Conservation (phyloP, 2,329 filamentous ascomycete genomes). For the Fusarium neocosmosporiellum region DNA sequence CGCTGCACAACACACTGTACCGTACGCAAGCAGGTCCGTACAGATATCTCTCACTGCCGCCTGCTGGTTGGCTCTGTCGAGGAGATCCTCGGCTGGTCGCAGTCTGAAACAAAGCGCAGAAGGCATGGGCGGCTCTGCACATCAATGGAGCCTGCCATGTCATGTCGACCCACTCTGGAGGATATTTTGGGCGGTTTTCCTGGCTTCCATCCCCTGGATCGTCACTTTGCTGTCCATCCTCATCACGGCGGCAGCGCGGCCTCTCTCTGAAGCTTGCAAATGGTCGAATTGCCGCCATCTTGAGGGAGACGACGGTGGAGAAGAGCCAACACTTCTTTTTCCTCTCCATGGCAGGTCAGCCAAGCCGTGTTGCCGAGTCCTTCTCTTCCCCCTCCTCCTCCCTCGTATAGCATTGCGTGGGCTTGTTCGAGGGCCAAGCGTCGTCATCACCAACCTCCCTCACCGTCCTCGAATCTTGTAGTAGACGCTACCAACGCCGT, state of each 20-base stretch:
- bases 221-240: constrained; percentile 28
- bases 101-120: constrained; percentile 35
- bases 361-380: constrained; percentile 13
- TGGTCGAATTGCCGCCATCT: neutral
- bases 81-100: constrained; percentile 3
- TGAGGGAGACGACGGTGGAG: constrained; percentile 25
- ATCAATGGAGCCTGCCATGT: constrained; percentile 25
- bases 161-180: constrained; percentile 22
- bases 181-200: constrained; percentile 20
- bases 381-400: constrained; percentile 15
- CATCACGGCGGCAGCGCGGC: constrained; percentile 25
- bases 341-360: constrained; percentile 17
- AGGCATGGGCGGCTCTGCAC: constrained; percentile 32
- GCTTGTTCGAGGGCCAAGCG: constrained; percentile 8
- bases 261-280: neutral
- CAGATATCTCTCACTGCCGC: constrained; percentile 28
- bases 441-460: constrained; percentile 27
- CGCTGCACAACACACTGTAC: constrained; percentile 26
- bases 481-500: constrained; percentile 52
- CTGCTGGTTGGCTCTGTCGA: constrained; percentile 28
- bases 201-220: constrained; percentile 22
- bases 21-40: neutral
- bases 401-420: constrained; percentile 12
- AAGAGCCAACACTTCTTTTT: neutral
- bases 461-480: constrained; percentile 48